Conservation (phyloP, 495 filamentous ascomycete species). For the Penicillium cosmopolitanum region DNA sequence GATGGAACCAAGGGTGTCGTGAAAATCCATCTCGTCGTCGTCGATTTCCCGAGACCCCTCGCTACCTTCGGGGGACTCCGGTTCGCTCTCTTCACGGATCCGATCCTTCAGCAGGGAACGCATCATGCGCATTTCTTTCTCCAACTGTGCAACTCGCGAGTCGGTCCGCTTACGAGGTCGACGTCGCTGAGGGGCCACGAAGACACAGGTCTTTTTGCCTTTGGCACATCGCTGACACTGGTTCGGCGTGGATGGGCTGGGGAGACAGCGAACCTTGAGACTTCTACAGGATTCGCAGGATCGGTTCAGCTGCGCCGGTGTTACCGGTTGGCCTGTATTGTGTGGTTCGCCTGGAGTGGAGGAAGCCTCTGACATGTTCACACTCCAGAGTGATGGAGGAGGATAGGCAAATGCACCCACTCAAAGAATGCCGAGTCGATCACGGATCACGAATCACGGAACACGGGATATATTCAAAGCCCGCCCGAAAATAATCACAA, state of each 20-base stretch:
- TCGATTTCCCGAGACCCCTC: constrained; percentile 29
- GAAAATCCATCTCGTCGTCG: constrained; percentile 25
- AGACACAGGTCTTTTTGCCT: constrained; percentile 71
- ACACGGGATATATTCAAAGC: neutral
- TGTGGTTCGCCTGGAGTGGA: constrained; percentile 35
- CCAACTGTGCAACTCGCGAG: constrained; percentile 81
- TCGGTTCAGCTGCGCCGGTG: constrained; percentile 53
- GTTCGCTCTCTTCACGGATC: constrained; percentile 37
- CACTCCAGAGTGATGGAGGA: constrained; percentile 9
- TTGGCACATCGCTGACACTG: constrained; percentile 83
- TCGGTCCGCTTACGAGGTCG: constrained; percentile 82
- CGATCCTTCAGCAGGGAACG: constrained; percentile 47
- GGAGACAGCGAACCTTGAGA: constrained; percentile 84
- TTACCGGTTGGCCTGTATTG: constrained; percentile 21
- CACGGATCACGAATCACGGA: neutral
- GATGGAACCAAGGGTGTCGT: constrained; percentile 18
- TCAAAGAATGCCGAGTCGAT: neutral
- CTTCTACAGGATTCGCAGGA: constrained; percentile 86
- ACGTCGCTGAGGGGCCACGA: constrained; percentile 78
- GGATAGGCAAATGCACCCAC: neutral
- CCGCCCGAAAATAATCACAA: neutral
- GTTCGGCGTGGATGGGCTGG: constrained; percentile 57
- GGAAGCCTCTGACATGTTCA: constrained; percentile 38
- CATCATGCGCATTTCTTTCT: constrained; percentile 81
- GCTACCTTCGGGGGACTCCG: constrained; percentile 36